Percentiles rank a stretch among this genome's conserved stretches.
phyloP scores from a whole-genome alignment of 257 asterid species.

The Solanum chaucha region DNA sequence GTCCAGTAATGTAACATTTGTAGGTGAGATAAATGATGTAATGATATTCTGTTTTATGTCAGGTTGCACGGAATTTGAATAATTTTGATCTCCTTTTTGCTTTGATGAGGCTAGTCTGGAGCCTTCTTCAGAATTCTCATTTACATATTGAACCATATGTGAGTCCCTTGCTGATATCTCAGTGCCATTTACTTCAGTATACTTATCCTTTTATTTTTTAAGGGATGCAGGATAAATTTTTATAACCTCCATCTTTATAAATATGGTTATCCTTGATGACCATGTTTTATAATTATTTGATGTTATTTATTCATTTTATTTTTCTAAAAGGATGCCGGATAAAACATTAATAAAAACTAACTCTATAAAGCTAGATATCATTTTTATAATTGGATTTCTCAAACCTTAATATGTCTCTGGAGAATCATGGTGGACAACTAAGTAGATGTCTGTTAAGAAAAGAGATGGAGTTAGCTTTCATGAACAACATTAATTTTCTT shows the following conservation, averaged over 20 bases:
- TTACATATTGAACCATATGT: slow-evolving; percentile 94
- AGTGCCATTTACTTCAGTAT: background rate
- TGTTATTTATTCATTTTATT: background rate
- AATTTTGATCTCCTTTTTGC: slow-evolving; percentile 69
- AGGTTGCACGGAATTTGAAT: slow-evolving; percentile 83
- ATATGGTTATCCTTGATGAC: background rate
- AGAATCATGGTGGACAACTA: background rate
- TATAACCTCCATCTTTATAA: background rate
- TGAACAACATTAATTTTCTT: background rate
- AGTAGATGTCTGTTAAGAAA: background rate
- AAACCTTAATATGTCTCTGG: background rate
- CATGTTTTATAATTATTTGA: background rate
- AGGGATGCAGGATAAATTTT: background rate
- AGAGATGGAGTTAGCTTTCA: background rate
- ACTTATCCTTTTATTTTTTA: background rate
- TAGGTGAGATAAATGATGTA: background rate
- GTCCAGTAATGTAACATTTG: background rate
- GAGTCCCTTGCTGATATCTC: slow-evolving; percentile 18
- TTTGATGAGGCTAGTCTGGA: slow-evolving; percentile 91
- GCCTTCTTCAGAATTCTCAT: slow-evolving; percentile 91
- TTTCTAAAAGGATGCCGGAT: background rate
- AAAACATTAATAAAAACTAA: background rate
- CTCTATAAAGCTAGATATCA: background rate
- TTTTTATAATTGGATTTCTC: background rate
- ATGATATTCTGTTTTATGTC: slow-evolving; percentile 15